These are phyloP conservation scores for Carnegiea gigantea DNA, from an alignment of 179 eudicot genomes.

Conservation along the genomic window DNA sequence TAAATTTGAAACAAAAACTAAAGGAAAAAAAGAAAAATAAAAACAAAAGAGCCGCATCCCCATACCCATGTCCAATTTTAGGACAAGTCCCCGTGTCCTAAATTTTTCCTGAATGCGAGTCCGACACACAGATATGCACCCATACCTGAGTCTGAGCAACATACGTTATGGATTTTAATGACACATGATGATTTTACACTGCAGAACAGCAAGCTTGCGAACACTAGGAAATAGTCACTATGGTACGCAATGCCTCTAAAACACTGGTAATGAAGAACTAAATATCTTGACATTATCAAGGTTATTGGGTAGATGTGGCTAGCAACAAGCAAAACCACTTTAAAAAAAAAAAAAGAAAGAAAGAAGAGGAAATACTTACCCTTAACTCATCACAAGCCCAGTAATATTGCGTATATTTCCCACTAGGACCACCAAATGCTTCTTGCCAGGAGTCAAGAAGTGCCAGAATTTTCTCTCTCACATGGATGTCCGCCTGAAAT, in stretches of 20 bases:
- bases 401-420: constrained; percentile 75
- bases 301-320: background rate
- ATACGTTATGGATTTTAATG: too few species aligned
- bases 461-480: constrained; percentile 65
- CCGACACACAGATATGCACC: too few species aligned
- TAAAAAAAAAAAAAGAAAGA: too few species aligned
- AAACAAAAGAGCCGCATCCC: too few species aligned
- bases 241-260: background rate
- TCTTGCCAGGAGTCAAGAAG: constrained; percentile 90
- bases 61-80: too few species aligned
- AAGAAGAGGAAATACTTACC: constrained; percentile 38
- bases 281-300: background rate
- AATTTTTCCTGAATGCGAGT: too few species aligned
- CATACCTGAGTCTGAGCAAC: too few species aligned
- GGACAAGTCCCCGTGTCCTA: too few species aligned
- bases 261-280: background rate
- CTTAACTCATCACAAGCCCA: constrained; percentile 90
- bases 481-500: constrained; percentile 77
- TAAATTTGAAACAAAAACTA: too few species aligned
- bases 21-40: too few species aligned
- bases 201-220: background rate
- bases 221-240: background rate
- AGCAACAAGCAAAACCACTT: background rate
- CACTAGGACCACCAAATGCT: constrained; percentile 91
- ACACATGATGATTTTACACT: background rate